Percentiles rank a stretch among this genome's conserved stretches.
phyloP scores from a whole-genome alignment of 352 stramenopile species.

The Phytophthora crassamura region DNA sequence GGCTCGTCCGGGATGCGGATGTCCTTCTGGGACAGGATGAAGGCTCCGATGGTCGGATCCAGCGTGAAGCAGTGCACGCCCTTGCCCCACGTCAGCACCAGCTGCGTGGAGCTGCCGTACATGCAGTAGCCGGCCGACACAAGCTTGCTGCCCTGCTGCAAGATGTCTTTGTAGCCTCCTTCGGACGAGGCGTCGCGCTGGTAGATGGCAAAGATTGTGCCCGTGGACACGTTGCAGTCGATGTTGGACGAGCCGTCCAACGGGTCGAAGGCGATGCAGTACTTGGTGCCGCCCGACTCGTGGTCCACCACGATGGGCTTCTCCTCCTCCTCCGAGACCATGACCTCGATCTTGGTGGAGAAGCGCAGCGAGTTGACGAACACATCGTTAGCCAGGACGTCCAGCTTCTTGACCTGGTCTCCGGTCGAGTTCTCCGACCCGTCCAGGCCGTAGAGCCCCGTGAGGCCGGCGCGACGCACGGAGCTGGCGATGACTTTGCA shows the following conservation, averaged over 20 bases:
- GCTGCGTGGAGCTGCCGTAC: constrained; percentile 98
- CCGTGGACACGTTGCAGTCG: constrained; percentile 99
- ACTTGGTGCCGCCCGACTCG: constrained; percentile 72
- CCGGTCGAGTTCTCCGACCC: constrained; percentile 97
- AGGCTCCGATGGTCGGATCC: constrained; percentile 98
- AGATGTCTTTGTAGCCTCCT: constrained; percentile 90
- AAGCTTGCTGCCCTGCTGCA: constrained; percentile 94
- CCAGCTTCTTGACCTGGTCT: constrained; percentile 99
- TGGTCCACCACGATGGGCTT: constrained; percentile 96
- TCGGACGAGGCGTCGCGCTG: constrained; percentile 70
- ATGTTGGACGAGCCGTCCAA: constrained; percentile 99
- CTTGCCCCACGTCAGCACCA: constrained; percentile 96
- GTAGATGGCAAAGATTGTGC: constrained; percentile 99
- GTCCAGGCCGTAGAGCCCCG: constrained; percentile 94
- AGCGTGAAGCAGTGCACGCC: constrained; percentile 98
- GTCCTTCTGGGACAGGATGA: constrained; percentile 96
- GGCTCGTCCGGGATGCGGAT: constrained; percentile 94
- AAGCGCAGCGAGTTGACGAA: constrained; percentile 98
- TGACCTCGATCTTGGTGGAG: constrained; percentile 96
- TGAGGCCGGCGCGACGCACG: constrained; percentile 95
- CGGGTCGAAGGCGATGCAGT: constrained; percentile 98
- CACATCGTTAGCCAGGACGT: constrained; percentile 98
- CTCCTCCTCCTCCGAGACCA: constrained; percentile 98
- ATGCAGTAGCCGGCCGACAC: constrained; percentile 98
- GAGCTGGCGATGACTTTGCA: constrained; percentile 98